Base-by-base conservation (phyloP, 2,329 filamentous ascomycete species). In the Cladosporium sp. region DNA sequence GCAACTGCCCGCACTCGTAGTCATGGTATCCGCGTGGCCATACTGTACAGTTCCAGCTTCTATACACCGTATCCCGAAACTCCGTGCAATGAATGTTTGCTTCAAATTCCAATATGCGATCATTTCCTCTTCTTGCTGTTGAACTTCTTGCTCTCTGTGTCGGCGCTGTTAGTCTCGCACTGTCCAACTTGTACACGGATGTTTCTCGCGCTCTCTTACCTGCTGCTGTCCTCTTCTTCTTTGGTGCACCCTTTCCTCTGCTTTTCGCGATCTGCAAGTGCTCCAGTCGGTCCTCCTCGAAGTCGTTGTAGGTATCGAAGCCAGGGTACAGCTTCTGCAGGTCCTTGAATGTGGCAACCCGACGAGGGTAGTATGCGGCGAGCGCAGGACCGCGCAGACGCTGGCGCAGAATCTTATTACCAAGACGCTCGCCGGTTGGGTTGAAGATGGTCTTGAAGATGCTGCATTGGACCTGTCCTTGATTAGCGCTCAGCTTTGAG, bases 371-470 rank as follows among this genome's bases (percentile, higher is more conserved):
- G 84, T 97, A 99, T 65, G 91, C 85, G 46, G 89, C 90, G 69
- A 97, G 81, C 0, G 90, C 82, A 32, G 93, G 91, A n/a, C 95
- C 95, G 75, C 86, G 88, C 68, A 98, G 83, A 75, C 93, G 88
- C 78, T 97, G 91, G 75, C 93, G 91, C 67, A 99, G 84, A 77
- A 99, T 84, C 80, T 95, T 96, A 82, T 95, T 97, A 75, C 95
- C 95, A 71, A 92, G 87, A 68, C 95, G 91, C 67, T 90, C 79
- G 71, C 88, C 83, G 64, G 92, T 85, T 28, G 95, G 95, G 80
- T 99, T 99, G 84, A 89, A 98, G 62, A 89, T 93, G 59, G 91
- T 91, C 74, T 89, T 89, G 84, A 98, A 99, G 81, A 98, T 87
- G 77, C 89, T 88, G 85, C 92, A 97, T 89, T 93, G 93, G 75